A percentile compares a stretch with the other conserved stretches of the same genome.
These are phyloP conservation scores for Fusarium anthophilum DNA, from an alignment of 2,329 filamentous ascomycete species.

Conservation along the genomic window DNA sequence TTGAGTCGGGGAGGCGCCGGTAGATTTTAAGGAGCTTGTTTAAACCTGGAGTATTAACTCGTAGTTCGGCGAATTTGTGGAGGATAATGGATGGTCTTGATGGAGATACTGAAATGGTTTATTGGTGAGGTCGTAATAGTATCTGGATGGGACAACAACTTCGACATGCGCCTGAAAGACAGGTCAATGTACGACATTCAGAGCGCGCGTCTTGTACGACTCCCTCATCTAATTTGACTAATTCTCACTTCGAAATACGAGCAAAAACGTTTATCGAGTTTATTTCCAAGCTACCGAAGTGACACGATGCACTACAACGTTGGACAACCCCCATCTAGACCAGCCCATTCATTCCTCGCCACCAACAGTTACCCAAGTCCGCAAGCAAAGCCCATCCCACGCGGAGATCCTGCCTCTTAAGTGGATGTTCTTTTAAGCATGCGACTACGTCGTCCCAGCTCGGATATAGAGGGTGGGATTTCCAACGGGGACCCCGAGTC, in stretches of 20 bases:
- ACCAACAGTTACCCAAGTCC: not conserved
- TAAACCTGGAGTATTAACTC: no score
- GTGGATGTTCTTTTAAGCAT: not conserved
- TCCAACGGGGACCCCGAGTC: not conserved
- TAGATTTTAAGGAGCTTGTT: not conserved
- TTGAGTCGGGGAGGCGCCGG: not conserved
- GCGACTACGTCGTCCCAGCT: not conserved
- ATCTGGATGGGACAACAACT: no score
- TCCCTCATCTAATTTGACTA: no score
- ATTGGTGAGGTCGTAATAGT: not conserved
- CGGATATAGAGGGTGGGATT: not conserved
- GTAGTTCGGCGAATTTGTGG: not conserved
- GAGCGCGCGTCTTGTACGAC: not conserved
- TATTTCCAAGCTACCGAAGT: fast-evolving
- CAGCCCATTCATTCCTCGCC: not conserved
- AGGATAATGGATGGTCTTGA: not conserved
- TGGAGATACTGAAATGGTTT: fast-evolving
- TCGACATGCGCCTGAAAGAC: fast-evolving
- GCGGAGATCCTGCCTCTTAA: fast-evolving
- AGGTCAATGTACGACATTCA: fast-evolving
- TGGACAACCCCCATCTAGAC: not conserved
- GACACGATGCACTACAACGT: not conserved
- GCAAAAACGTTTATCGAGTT: fast-evolving
- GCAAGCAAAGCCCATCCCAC: not conserved
- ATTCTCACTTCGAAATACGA: fast-evolving